Conservation (phyloP, 1,284 basidiomycete species). For the Cryptococcus hybrid region DNA sequence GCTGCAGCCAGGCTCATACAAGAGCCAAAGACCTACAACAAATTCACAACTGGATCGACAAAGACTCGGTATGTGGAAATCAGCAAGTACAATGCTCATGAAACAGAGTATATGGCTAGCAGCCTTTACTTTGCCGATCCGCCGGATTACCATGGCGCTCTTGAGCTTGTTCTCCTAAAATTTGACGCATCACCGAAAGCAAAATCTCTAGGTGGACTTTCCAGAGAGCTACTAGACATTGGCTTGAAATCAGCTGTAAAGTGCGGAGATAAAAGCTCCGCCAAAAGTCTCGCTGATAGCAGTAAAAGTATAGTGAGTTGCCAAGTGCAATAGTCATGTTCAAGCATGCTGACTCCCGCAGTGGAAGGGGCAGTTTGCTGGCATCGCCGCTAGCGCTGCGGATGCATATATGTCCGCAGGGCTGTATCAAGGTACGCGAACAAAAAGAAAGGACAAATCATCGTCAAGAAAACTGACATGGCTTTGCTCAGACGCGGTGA, state of each 20-base stretch:
- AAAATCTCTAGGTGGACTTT: conserved; percentile 19
- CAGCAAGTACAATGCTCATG: background rate
- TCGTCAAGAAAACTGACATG: background rate
- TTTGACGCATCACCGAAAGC: conserved; percentile 11
- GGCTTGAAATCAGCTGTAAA: conserved; percentile 27
- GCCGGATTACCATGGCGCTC: conserved; percentile 12
- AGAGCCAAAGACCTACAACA: conserved; percentile 1
- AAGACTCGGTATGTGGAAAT: conserved; percentile 14
- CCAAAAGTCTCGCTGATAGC: conserved; percentile 21
- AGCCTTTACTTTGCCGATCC: conserved; percentile 25
- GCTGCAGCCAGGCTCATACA: conserved; percentile 6
- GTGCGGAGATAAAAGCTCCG: conserved; percentile 8
- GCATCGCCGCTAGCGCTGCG: conserved; percentile 20
- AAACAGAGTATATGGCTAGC: background rate
- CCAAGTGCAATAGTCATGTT: background rate
- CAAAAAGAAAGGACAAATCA: background rate
- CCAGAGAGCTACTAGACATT: conserved; percentile 33
- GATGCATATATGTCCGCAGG: conserved; percentile 25
- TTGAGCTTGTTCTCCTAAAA: conserved; percentile 14
- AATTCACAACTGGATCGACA: conserved; percentile 25
- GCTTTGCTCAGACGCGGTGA: conserved; percentile 14
- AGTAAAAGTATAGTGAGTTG: conserved; percentile 15
- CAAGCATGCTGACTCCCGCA: conserved; percentile 2
- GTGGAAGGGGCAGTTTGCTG: conserved; percentile 34
- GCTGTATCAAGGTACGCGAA: conserved; percentile 10